Conservation (phyloP, 2,329 filamentous ascomycete species). For the Colletotrichum sp. region DNA sequence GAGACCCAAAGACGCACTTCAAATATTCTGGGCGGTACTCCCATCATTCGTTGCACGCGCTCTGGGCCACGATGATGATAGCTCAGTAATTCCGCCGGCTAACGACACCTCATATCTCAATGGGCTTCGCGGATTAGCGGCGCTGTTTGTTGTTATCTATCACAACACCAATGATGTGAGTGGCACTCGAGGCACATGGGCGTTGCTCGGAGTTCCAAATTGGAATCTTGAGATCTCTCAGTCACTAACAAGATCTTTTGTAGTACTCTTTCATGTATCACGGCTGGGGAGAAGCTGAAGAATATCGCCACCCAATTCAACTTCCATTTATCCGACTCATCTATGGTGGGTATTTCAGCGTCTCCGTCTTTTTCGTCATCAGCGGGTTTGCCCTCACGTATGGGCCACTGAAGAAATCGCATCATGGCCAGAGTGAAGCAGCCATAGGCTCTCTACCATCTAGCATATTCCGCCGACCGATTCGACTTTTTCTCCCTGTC, state of each 20-base stretch:
- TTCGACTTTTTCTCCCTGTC: conserved; percentile 22
- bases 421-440: conserved; percentile 14
- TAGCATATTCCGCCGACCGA: conserved; percentile 19
- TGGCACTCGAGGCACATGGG: neutral
- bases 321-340: conserved; percentile 31
- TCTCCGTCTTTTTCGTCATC: conserved; percentile 40
- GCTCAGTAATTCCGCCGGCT: neutral
- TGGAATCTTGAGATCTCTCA: neutral
- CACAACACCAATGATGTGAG: conserved; percentile 42
- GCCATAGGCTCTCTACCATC: conserved; percentile 10
- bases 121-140: conserved; percentile 61
- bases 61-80: neutral
- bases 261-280: neutral
- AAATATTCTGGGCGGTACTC: neutral
- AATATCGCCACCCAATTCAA: conserved; percentile 23
- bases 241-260: conserved; percentile 19
- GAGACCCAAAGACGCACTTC: neutral
- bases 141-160: conserved; percentile 59
- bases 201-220: neutral
- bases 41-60: neutral
- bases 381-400: conserved; percentile 40
- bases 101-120: conserved; percentile 57
- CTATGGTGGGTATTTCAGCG: conserved; percentile 31
- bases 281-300: neutral
- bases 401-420: conserved; percentile 29